A percentile compares a stretch with the other conserved stretches of the same genome.
phyloP scores from a whole-genome alignment of 768 basidiomycete species.

The Naematelia aurantialba region DNA sequence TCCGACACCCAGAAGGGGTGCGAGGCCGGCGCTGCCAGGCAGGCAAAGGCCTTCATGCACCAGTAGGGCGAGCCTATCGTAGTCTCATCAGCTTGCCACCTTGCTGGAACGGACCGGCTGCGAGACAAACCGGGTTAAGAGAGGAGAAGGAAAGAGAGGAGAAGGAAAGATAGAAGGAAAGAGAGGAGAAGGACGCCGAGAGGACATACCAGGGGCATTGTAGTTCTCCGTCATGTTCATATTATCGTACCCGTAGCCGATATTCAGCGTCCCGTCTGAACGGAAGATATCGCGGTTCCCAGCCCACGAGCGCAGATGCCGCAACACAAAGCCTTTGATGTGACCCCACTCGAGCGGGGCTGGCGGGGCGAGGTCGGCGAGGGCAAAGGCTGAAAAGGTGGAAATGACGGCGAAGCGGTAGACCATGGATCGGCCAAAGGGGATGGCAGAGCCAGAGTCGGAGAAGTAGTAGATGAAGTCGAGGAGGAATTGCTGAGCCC shows the following conservation, averaged over 20 bases:
- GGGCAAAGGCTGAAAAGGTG: conserved; percentile 71
- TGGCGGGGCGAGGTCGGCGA: conserved; percentile 66
- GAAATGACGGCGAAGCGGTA: conserved; percentile 77
- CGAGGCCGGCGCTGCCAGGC: conserved; percentile 61
- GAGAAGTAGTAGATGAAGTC: conserved; percentile 76
- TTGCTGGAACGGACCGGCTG: too few relatives aligned
- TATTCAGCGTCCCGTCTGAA: conserved; percentile 66
- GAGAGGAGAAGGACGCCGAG: neutral
- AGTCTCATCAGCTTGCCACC: conserved; percentile 49
- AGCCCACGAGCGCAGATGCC: conserved; percentile 70
- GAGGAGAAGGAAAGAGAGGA: too few relatives aligned
- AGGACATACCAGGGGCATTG: conserved; percentile 55
- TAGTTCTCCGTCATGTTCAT: conserved; percentile 73
- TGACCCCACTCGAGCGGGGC: conserved; percentile 67
- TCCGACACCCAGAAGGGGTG: conserved; percentile 69
- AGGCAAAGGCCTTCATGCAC: conserved; percentile 73
- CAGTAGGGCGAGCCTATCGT: conserved; percentile 75
- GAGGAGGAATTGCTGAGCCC: conserved; percentile 62
- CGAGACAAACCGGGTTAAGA: too few relatives aligned
- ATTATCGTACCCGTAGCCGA: conserved; percentile 68
- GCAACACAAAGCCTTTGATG: conserved; percentile 67
- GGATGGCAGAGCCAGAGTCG: conserved; percentile 62
- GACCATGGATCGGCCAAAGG: conserved; percentile 71
- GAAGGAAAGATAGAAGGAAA: neutral
- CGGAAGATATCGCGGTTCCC: conserved; percentile 57